Base-by-base conservation (phyloP, 345 rosid species). In the Populus ilicifolia region DNA sequence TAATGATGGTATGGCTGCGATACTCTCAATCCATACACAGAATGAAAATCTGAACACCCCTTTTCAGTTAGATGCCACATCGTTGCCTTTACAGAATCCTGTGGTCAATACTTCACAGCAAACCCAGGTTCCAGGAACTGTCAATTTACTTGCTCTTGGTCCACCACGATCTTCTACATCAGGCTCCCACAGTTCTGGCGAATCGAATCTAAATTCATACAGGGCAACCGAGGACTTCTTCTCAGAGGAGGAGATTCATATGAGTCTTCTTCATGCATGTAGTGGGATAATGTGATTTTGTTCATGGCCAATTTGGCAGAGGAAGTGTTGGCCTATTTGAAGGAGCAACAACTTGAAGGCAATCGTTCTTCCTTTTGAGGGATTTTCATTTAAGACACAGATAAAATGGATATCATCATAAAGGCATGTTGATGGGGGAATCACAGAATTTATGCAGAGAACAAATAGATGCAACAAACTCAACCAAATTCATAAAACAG, bases 1-100 rank as follows among this genome's bases (percentile, higher is more conserved):
- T 80, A 81, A 79, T 67, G 83, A 88, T 69, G 74, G 73, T 33
- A 74, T 84, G 43, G 86, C 83, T 77, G 64, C 86, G 63, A 82
- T 88, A 69, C 86, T 84, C 83, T 73, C 87, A 0, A 79, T 82
- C 78, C 93, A 81, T 70, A 63, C 90, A 59, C 94, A 85, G 80
- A 86, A 81, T 1, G 85, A 71, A 67, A 88, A 86, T 75, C 77
- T 85, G 41, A 82, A 62, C 70, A 72, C 85, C 56, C 83, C 86
- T 36, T 71, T 86, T 71, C 86, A 86, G 64, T 86, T 80, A 71
- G 91, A 88, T 71, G 80, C 87, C 69, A 46, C 84, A 65, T 79
- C 90, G 65, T 86, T 85, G 67, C 86, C 89, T 80, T 81, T 80
- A 12, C 94, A 94, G 74, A 83, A 84, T 48, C 90, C 80, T 12